phyloP scores from a whole-genome alignment of 306 rosid genomes.

The Fragaria vesca region DNA sequence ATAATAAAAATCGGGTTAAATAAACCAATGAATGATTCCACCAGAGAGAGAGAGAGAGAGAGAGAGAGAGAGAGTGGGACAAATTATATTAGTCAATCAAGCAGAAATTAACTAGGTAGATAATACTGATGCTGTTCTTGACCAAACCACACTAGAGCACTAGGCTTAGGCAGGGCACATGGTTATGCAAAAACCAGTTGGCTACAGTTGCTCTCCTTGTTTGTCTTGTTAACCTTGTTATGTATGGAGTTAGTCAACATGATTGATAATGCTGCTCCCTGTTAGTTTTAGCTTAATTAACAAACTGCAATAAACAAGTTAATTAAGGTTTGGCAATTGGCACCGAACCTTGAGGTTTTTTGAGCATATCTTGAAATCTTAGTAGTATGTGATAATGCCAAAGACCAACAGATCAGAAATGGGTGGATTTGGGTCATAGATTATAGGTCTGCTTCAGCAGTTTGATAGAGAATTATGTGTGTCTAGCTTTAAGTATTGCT shows the following conservation, averaged over 20 bases:
- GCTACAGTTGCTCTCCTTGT: conserved; percentile 8
- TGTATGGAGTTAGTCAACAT: conserved; percentile 4
- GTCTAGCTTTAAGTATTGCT: background rate
- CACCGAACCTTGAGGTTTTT: background rate
- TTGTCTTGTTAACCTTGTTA: background rate
- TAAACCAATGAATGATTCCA: background rate
- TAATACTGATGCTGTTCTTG: background rate
- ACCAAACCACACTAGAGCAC: background rate
- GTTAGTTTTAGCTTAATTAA: background rate
- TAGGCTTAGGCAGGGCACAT: background rate
- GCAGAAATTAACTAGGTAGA: background rate
- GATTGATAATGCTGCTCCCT: background rate
- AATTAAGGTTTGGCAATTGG: background rate
- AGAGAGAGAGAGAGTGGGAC: background rate
- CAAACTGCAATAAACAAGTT: background rate
- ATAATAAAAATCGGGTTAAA: too few species aligned
- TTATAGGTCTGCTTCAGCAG: background rate
- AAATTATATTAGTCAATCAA: background rate
- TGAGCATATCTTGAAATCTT: background rate
- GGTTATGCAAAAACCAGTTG: background rate
- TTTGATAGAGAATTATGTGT: background rate
- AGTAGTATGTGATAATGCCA: background rate
- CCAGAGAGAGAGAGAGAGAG: background rate
- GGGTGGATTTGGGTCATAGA: background rate
- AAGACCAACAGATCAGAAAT: background rate